These are phyloP conservation scores for Dioscorea dumetorum DNA, from an alignment of 106 monocot species.

Conservation along the genomic window DNA sequence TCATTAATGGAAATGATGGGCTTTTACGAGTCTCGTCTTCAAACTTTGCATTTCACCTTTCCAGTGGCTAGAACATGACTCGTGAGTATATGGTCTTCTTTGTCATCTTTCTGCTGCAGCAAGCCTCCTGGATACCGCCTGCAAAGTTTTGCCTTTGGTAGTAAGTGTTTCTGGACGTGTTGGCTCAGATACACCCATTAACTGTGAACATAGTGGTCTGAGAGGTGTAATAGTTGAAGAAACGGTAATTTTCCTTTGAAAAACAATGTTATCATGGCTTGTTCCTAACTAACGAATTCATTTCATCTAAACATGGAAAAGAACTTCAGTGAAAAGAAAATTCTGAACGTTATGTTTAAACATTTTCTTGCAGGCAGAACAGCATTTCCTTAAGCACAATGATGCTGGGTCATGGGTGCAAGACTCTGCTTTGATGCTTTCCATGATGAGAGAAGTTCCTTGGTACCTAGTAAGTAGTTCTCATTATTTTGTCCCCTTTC, in stretches of 20 bases:
- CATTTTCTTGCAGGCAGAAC: conserved; percentile 55
- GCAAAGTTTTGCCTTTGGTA: conserved; percentile 77
- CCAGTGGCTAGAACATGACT: too few species aligned
- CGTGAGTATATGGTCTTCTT: neutral
- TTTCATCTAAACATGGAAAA: too few species aligned
- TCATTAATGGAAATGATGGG: too few species aligned
- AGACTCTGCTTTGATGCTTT: conserved; percentile 88
- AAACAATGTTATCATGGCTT: neutral
- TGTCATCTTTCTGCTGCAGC: conserved; percentile 29
- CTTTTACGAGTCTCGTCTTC: too few species aligned
- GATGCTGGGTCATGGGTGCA: conserved; percentile 98
- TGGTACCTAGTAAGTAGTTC: conserved; percentile 72
- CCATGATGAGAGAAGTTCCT: conserved; percentile 82
- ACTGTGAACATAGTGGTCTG: conserved; percentile 79
- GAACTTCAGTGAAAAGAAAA: too few species aligned
- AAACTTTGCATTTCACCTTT: too few species aligned
- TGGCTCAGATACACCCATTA: conserved; percentile 83
- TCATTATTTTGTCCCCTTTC: too few species aligned
- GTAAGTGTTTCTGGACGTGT: conserved; percentile 87
- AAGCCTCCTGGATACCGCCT: conserved; percentile 66
- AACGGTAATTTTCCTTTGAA: conserved; percentile 40
- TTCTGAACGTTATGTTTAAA: too few species aligned
- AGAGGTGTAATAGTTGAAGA: conserved; percentile 97
- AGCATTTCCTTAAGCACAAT: conserved; percentile 94
- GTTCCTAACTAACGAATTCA: too few species aligned